Evolutionary conservation across 768 basidiomycete species (phyloP), one percentile per base, ranked within the genome.

Genomic region (Lentinula raphanica): DNA sequence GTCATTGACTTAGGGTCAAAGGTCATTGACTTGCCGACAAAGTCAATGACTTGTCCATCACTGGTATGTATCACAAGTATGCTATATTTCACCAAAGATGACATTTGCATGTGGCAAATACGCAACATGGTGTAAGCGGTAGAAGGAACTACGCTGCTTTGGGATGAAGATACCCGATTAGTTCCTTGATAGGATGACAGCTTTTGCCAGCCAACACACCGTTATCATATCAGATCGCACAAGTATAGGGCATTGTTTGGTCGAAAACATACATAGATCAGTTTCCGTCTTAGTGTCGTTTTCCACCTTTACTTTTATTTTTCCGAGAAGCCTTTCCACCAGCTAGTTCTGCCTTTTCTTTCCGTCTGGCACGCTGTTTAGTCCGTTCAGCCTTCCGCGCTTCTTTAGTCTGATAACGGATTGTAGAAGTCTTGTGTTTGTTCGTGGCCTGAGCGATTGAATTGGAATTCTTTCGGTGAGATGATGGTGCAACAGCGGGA

Each of bases 301-400:
- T 53, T 19, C 40, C 17, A 23, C 55, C 54, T 68, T 31, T 9
- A 29, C 59, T 39, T 9, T 15, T 21, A 58, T 67, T 71, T 66
- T 74, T 82, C 62, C 80, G 72, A 19, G 77, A 71, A 9, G 76
- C 76, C 66, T 81, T 88, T 27, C 86, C 88, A 39, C 88, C 85
- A 27, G 88, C 89, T 46, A 81, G 70, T 63, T 83, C 84, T 12
- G 87, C 88, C 69, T 90, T 91, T 68, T 91, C 85, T 5, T 79
- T 77, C 64, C 84, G 80, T 54, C 88, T 77, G 42, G 74, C 78
- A 40, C 74, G 75, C 67, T 92, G 89, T 67, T 87, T 90, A 54
- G 73, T 72, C 60, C 76, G 79, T 56, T 89, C 83, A 49, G 74
- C 72, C 60, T 78, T 82, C 60, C 91, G 76, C 32, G 79, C 88